These are phyloP conservation scores for Chalara sp. DNA, from an alignment of 2,329 filamentous ascomycete species.

Conservation along the genomic window DNA sequence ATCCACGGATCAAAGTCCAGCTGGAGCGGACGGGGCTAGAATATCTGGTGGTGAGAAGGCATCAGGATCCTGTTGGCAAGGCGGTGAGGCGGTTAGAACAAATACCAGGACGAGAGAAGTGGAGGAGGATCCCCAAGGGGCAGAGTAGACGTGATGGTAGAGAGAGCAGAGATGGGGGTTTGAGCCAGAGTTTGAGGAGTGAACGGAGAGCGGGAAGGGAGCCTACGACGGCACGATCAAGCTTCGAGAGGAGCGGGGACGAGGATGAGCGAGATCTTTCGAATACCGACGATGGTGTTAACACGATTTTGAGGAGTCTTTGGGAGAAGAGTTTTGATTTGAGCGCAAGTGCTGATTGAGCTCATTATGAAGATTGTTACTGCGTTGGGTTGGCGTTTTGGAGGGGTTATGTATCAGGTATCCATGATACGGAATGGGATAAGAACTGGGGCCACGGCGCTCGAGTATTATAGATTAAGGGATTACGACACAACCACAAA, in stretches of 20 bases:
- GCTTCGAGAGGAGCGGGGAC: slow-evolving; percentile 9
- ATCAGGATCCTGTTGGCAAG: slow-evolving; percentile 63
- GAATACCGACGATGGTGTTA: slow-evolving; percentile 41
- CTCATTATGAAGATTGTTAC: too few relatives aligned
- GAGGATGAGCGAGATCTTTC: slow-evolving; percentile 27
- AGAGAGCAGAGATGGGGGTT: slow-evolving; percentile 15
- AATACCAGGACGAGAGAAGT: slow-evolving; percentile 44
- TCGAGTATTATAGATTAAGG: too few relatives aligned
- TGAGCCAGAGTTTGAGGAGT: slow-evolving; percentile 35
- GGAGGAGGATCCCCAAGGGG: slow-evolving; percentile 13
- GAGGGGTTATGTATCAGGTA: too few relatives aligned
- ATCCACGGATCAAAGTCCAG: slow-evolving; percentile 57
- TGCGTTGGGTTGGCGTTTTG: too few relatives aligned
- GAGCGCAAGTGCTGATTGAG: slow-evolving; percentile 39
- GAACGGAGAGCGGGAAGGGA: slow-evolving; percentile 7
- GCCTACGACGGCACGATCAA: slow-evolving; percentile 3
- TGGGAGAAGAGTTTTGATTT: slow-evolving; percentile 57
- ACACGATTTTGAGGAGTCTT: slow-evolving; percentile 46
- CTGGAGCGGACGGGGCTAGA: slow-evolving; percentile 66
- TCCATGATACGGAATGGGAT: too few relatives aligned
- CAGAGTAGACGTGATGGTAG: slow-evolving; percentile 14
- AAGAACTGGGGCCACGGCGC: too few relatives aligned
- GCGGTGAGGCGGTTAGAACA: slow-evolving; percentile 49
- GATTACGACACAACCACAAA: too few relatives aligned
- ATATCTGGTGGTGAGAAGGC: slow-evolving; percentile 66